Evolutionary conservation across 2,329 filamentous ascomycete genomes (phyloP).

Genomic region (Trichoderma sp.): DNA sequence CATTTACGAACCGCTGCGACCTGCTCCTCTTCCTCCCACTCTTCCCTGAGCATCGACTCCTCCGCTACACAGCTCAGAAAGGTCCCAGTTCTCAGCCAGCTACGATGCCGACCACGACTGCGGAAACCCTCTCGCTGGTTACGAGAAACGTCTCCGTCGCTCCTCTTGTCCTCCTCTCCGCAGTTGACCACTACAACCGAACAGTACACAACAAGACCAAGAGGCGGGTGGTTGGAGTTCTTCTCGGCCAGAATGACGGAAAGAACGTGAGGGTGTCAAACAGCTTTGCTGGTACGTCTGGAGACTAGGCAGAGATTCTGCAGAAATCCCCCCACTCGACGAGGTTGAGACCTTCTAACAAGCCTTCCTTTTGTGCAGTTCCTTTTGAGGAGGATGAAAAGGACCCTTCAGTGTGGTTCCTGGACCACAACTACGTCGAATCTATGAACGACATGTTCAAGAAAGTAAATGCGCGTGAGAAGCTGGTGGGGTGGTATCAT

Average conservation of each 20-base stretch:
- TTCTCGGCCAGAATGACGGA: conserved; percentile 93
- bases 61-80: not conserved
- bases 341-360: not conserved
- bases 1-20: not conserved
- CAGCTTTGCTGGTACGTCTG: conserved; percentile 81
- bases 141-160: conserved; percentile 94
- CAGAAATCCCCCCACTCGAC: not conserved
- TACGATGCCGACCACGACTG: conserved; percentile 92
- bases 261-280: conserved; percentile 97
- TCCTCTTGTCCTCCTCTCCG: conserved; percentile 94
- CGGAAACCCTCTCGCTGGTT: conserved; percentile 92
- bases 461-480: conserved; percentile 98
- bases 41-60: not conserved
- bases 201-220: conserved; percentile 81
- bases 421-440: conserved; percentile 99
- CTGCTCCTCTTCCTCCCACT: not conserved
- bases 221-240: conserved; percentile 87
- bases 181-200: conserved; percentile 96
- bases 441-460: conserved; percentile 99
- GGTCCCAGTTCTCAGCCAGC: conserved; percentile 8
- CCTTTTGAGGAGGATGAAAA: conserved; percentile 99
- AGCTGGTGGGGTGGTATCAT: conserved; percentile 99
- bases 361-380: conserved; percentile 52
- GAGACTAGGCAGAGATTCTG: not conserved
- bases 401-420: conserved; percentile 97